Percentiles rank a stretch among this genome's conserved stretches.
phyloP scores from a whole-genome alignment of 192 early-diverging fungal genomes.

The Coemansia sp. region DNA sequence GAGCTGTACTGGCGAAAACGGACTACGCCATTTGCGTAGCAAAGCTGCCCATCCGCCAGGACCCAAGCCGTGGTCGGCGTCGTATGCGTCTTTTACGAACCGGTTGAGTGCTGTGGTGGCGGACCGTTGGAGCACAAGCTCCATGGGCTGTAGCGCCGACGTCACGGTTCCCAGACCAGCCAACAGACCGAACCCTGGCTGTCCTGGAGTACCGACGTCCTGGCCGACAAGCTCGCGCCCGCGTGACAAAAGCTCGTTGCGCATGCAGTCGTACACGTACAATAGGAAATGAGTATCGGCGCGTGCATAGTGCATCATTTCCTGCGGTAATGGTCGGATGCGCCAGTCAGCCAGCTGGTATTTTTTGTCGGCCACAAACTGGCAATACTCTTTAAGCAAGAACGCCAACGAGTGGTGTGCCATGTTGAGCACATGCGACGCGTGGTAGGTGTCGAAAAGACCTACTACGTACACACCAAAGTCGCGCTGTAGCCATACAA shows the following conservation, averaged over 20 bases:
- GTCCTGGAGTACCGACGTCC: constrained; percentile 43
- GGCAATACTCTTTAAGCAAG: constrained; percentile 75
- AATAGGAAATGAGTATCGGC: constrained; percentile 95
- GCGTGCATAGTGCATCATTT: constrained; percentile 91
- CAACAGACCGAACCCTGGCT: constrained; percentile 19
- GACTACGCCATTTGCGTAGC: constrained; percentile 59
- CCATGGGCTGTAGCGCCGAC: constrained; percentile 23
- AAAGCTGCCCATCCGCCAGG: constrained; percentile 71
- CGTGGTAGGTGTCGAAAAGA: constrained; percentile 96
- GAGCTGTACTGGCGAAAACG: constrained; percentile 60
- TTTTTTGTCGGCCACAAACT: constrained; percentile 81
- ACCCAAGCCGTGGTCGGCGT: constrained; percentile 74
- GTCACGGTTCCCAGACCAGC: constrained; percentile 47
- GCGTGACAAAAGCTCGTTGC: constrained; percentile 69
- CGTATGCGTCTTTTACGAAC: constrained; percentile 84
- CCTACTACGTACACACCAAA: constrained; percentile 97
- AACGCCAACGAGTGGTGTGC: constrained; percentile 75
- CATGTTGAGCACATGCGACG: constrained; percentile 81
- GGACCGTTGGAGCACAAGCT: constrained; percentile 58
- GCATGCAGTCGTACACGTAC: constrained; percentile 91
- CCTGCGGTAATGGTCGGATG: constrained; percentile 85
- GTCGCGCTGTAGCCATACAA: constrained; percentile 95
- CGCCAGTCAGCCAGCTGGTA: constrained; percentile 98
- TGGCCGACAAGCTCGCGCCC: constrained; percentile 21
- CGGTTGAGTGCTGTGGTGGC: constrained; percentile 60